These are phyloP conservation scores for Kickxella alabastrina DNA, from an alignment of 192 early-diverging fungal genomes.

Conservation along the genomic window DNA sequence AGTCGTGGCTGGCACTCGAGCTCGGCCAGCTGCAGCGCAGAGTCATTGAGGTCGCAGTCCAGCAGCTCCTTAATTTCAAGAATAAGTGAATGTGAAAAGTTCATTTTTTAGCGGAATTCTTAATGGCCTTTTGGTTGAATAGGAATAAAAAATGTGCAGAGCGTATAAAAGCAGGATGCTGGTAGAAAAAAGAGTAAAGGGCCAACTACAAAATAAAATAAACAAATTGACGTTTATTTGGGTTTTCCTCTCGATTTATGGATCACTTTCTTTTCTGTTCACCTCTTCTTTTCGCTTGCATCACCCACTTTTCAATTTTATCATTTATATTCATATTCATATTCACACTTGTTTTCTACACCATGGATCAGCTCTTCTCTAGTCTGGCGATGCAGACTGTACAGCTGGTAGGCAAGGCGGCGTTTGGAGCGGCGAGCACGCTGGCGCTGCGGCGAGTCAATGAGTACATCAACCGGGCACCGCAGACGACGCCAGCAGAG, in stretches of 20 bases:
- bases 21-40: slow-evolving; percentile 39
- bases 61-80: slow-evolving; percentile 35
- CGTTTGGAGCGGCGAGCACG: slow-evolving; percentile 52
- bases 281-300: background rate
- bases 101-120: background rate
- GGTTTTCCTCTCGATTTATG: no score
- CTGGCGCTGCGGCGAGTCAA: slow-evolving; percentile 49
- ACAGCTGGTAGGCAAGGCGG: slow-evolving; percentile 60
- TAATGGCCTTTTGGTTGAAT: no score
- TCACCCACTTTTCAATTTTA: slow-evolving; percentile 1
- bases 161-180: background rate
- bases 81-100: slow-evolving; percentile 11
- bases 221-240: no score
- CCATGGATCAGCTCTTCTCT: slow-evolving; percentile 63
- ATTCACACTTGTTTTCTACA: background rate
- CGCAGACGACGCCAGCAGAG: background rate
- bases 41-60: slow-evolving; percentile 37
- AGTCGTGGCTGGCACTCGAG: slow-evolving; percentile 34
- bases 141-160: background rate
- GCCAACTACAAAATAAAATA: background rate
- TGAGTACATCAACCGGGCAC: slow-evolving; percentile 35
- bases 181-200: background rate
- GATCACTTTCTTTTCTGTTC: background rate
- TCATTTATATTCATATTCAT: background rate
- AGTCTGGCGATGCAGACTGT: slow-evolving; percentile 60